phyloP scores from a whole-genome alignment of 768 basidiomycete species.

The Tremella fuciformis region DNA sequence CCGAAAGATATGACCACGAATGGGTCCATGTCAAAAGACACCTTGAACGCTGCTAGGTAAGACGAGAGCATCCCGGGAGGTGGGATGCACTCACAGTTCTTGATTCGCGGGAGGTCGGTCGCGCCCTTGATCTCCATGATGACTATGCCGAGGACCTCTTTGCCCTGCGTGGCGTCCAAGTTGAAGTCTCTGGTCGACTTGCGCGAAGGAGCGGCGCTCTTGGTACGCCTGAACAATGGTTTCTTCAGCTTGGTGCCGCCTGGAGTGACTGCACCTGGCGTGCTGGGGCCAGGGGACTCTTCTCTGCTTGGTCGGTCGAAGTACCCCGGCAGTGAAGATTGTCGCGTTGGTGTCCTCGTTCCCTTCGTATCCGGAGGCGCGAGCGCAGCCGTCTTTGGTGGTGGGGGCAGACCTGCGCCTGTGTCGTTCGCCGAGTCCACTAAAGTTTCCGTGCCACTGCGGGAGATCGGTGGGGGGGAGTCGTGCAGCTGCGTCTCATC shows the following conservation, averaged over 20 bases:
- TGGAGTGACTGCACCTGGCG: constrained; percentile 31
- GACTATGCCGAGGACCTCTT: constrained; percentile 90
- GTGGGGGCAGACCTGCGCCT: constrained; percentile 21
- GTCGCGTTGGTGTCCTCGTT: constrained; percentile 19
- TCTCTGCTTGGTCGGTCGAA: constrained; percentile 30
- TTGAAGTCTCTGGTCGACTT: constrained; percentile 56
- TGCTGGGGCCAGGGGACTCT: constrained; percentile 8
- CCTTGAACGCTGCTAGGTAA: constrained; percentile 33
- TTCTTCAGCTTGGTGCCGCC: constrained; percentile 24
- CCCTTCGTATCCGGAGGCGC: constrained; percentile 4
- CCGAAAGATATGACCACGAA: constrained; percentile 95
- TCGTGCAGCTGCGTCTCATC: constrained; percentile 14
- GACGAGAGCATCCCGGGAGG: too few relatives aligned
- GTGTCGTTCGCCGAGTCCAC: constrained; percentile 14
- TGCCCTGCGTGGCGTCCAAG: constrained; percentile 59
- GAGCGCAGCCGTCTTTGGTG: constrained; percentile 7
- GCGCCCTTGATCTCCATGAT: constrained; percentile 87
- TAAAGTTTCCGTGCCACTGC: constrained; percentile 4
- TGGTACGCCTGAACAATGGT: constrained; percentile 28
- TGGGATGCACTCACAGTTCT: constrained; percentile 71
- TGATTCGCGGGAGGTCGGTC: constrained; percentile 75
- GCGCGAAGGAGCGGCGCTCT: constrained; percentile 23
- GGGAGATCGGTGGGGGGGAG: constrained; percentile 11
- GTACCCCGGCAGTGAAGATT: constrained; percentile 29
- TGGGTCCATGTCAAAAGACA: constrained; percentile 81